A percentile compares a stretch with the other conserved stretches of the same genome.
Evolutionary conservation across 169 alveolate species (phyloP).

Genomic region (Babesia bigemina): DNA sequence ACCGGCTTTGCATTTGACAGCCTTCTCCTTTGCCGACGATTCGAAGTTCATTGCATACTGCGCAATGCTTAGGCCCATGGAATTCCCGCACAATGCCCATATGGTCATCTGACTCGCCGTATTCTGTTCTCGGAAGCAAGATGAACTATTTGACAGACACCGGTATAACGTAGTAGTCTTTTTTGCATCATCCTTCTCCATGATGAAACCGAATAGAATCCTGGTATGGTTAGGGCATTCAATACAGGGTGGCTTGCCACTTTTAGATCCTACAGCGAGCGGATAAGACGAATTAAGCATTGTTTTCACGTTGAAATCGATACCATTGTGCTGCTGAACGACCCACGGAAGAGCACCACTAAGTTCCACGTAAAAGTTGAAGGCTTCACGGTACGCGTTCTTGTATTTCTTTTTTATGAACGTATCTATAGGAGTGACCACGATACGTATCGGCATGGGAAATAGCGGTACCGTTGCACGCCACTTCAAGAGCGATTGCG

Average conservation of each 20-base stretch:
- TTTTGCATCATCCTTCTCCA: constrained; percentile 19
- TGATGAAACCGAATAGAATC: constrained; percentile 58
- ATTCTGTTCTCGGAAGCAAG: constrained; percentile 13
- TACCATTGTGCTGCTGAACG: constrained; percentile 49
- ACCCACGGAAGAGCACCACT: constrained; percentile 66
- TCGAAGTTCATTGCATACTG: constrained; percentile 7
- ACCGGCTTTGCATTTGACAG: constrained; percentile 42
- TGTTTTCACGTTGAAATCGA: constrained; percentile 29
- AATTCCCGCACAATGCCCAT: constrained; percentile 59
- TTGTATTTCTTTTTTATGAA: constrained; percentile 33
- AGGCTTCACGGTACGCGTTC: constrained; percentile 48
- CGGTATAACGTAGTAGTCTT: constrained; percentile 15
- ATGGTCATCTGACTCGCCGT: constrained; percentile 2
- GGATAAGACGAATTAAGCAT: constrained; percentile 22
- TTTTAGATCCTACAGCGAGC: not conserved
- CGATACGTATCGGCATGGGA: constrained; percentile 65
- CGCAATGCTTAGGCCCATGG: constrained; percentile 48
- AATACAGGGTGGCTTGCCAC: not conserved
- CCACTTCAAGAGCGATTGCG: constrained; percentile 59
- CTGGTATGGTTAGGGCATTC: constrained; percentile 47
- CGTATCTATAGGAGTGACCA: constrained; percentile 21
- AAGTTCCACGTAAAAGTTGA: constrained; percentile 52
- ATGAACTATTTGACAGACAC: constrained; percentile 36
- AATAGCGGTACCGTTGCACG: constrained; percentile 54
- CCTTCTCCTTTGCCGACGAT: not conserved